Evolutionary conservation across 768 basidiomycete species (phyloP).

Genomic region (Mycena haematopus): DNA sequence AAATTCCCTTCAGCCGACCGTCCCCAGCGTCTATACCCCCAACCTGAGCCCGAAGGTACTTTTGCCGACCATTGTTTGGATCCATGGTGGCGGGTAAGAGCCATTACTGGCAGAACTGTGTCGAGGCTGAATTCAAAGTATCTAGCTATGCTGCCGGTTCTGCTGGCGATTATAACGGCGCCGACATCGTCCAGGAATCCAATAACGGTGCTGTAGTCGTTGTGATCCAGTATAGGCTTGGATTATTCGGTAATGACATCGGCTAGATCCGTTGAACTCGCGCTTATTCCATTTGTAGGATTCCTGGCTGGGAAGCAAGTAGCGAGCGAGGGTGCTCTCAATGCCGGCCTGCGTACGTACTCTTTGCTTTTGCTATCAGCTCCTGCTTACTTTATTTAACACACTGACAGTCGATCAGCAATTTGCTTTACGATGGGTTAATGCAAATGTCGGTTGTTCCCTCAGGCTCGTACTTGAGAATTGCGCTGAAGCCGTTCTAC

Average conservation of each 20-base stretch:
- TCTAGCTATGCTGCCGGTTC: slow-evolving; percentile 16
- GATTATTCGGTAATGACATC: neutral
- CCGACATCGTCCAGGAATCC: slow-evolving; percentile 25
- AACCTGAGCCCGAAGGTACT: neutral
- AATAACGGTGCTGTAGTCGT: slow-evolving; percentile 25
- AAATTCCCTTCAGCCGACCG: neutral
- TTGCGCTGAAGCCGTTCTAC: neutral
- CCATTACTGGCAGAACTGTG: too few species aligned
- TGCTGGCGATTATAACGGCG: slow-evolving; percentile 17
- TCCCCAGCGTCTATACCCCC: slow-evolving; percentile 24
- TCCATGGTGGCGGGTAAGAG: slow-evolving; percentile 31
- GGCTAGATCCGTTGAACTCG: neutral
- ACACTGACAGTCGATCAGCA: neutral
- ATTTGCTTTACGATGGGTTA: neutral
- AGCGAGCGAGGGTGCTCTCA: neutral
- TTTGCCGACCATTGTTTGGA: slow-evolving; percentile 31
- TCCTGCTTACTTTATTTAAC: neutral
- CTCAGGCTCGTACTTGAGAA: neutral
- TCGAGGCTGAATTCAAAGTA: neutral
- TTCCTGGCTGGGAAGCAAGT: neutral
- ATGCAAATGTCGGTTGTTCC: neutral
- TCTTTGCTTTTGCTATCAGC: neutral
- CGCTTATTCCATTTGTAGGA: neutral
- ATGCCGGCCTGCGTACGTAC: neutral
- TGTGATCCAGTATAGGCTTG: slow-evolving; percentile 1